These are phyloP conservation scores for Pseudocercospora macadamiae DNA, from an alignment of 2,329 filamentous ascomycete species.

Conservation along the genomic window DNA sequence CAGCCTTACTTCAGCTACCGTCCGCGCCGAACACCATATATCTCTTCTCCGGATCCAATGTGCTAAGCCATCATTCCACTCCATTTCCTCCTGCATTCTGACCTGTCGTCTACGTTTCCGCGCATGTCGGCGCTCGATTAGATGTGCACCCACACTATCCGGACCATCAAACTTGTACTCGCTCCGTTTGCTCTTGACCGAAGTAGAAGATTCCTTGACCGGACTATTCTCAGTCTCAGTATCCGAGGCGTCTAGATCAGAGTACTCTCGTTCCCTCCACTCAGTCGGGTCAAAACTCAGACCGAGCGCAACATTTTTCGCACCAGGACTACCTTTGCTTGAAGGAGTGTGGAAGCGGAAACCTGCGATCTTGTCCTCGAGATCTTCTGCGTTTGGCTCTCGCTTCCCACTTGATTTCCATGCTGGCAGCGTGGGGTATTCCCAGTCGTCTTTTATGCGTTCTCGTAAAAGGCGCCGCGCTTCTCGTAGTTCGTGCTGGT, in stretches of 20 bases:
- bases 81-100: slow-evolving; percentile 47
- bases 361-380: slow-evolving; percentile 31
- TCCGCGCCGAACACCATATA: slow-evolving; percentile 78
- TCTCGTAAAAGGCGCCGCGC: slow-evolving; percentile 47
- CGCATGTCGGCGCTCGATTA: slow-evolving; percentile 32
- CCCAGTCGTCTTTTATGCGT: slow-evolving; percentile 50
- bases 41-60: slow-evolving; percentile 77
- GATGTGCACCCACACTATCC: slow-evolving; percentile 46
- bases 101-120: slow-evolving; percentile 44
- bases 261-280: slow-evolving; percentile 51
- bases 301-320: slow-evolving; percentile 12
- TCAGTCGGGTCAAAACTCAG: slow-evolving; percentile 42
- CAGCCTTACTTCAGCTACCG: slow-evolving; percentile 7
- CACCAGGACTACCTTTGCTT: slow-evolving; percentile 5
- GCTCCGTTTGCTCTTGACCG: slow-evolving; percentile 23
- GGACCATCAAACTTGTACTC: slow-evolving; percentile 49
- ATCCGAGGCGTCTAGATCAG: slow-evolving; percentile 35
- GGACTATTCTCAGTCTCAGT: slow-evolving; percentile 31
- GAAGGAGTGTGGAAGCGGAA: slow-evolving; percentile 33
- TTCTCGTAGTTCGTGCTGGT: slow-evolving; percentile 47
- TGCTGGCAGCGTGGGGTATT: slow-evolving; percentile 42
- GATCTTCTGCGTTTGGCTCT: slow-evolving; percentile 18
- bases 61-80: slow-evolving; percentile 80
- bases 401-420: slow-evolving; percentile 25
- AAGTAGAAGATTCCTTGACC: slow-evolving; percentile 8